These are phyloP conservation scores for Capsicum baccatum DNA, from an alignment of 257 asterid species.

Conservation along the genomic window DNA sequence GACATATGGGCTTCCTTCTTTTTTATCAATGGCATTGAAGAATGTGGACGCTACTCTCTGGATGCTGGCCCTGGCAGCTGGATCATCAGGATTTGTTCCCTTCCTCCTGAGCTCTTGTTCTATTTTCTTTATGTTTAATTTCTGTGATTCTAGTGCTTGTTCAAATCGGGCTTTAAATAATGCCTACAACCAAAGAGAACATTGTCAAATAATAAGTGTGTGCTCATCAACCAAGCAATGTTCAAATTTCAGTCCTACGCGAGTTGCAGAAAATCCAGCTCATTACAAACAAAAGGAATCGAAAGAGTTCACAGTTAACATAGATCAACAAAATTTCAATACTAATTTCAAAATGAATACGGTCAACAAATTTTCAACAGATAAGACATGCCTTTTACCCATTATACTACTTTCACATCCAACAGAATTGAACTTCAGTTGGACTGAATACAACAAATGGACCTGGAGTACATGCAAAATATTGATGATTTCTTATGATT, in stretches of 20 bases:
- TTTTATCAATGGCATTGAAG: slow-evolving; percentile 94
- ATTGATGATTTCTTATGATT: background rate
- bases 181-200: slow-evolving; percentile 61
- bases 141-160: slow-evolving; percentile 97
- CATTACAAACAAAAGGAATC: slow-evolving; percentile 8
- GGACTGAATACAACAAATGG: background rate
- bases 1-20: slow-evolving; percentile 87
- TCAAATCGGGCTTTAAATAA: slow-evolving; percentile 92
- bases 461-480: background rate
- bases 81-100: slow-evolving; percentile 95
- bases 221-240: slow-evolving; percentile 24
- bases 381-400: background rate
- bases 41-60: slow-evolving; percentile 98
- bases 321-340: slow-evolving; percentile 6
- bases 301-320: background rate
- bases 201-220: slow-evolving; percentile 25
- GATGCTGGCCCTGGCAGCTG: slow-evolving; percentile 98
- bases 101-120: slow-evolving; percentile 91
- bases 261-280: slow-evolving; percentile 1
- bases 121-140: slow-evolving; percentile 82
- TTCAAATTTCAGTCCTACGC: slow-evolving; percentile 5
- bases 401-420: slow-evolving; percentile 16
- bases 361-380: slow-evolving; percentile 19
- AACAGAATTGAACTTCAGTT: slow-evolving; percentile 1
- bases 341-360: background rate